Evolutionary conservation across 768 basidiomycete genomes (phyloP).

Genomic region (Leccinellum albellum): DNA sequence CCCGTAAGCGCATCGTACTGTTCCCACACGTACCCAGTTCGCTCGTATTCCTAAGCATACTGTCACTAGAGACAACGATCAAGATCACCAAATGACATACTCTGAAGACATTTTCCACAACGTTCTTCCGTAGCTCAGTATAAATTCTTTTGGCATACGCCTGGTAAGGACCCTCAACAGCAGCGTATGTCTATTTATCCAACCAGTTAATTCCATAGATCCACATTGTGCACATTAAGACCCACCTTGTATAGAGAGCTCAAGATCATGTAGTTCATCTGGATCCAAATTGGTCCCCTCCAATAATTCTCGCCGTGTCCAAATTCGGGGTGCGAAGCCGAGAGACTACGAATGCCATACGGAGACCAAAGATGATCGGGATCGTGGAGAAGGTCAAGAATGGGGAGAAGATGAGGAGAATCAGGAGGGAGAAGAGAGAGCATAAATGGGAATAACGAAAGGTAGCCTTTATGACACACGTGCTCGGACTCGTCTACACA

Average conservation of each 20-base stretch:
- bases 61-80: conserved; percentile 5
- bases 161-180: conserved; percentile 77
- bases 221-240: neutral
- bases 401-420: conserved; percentile 77
- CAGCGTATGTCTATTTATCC: conserved; percentile 63
- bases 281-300: conserved; percentile 96
- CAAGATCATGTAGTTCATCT: conserved; percentile 93
- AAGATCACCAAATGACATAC: conserved; percentile 29
- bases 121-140: conserved; percentile 69
- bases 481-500: conserved; percentile 82
- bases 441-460: conserved; percentile 92
- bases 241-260: conserved; percentile 72
- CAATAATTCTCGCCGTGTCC: conserved; percentile 95
- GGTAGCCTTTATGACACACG: conserved; percentile 88
- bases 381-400: conserved; percentile 75
- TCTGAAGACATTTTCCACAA: conserved; percentile 81
- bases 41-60: conserved; percentile 70
- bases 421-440: conserved; percentile 71
- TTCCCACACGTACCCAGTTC: conserved; percentile 96
- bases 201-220: conserved; percentile 1
- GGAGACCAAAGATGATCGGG: conserved; percentile 89
- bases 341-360: conserved; percentile 85
- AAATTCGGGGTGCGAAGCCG: conserved; percentile 84
- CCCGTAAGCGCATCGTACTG: conserved; percentile 88
- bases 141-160: conserved; percentile 76